Evolutionary conservation across 169 alveolate species (phyloP).

Genomic region (Sarcocystis neurona): DNA sequence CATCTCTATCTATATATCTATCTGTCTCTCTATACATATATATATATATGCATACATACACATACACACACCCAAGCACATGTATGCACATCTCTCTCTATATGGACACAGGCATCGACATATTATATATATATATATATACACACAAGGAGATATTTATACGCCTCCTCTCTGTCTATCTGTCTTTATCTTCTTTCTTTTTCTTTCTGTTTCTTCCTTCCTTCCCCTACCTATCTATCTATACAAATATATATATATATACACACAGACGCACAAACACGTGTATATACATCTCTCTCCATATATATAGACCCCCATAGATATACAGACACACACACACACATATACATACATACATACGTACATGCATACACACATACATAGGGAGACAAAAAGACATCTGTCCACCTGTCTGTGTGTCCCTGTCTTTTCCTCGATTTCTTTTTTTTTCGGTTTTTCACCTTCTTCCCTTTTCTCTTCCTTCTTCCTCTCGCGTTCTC

Average conservation of each 20-base stretch:
- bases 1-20: not conserved
- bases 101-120: not conserved
- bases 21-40: not conserved
- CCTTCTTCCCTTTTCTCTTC: too few relatives aligned
- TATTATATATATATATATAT: not conserved
- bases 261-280: too few relatives aligned
- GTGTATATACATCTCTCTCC: not conserved
- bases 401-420: not conserved
- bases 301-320: not conserved
- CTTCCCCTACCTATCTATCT: too few relatives aligned
- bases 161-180: too few relatives aligned
- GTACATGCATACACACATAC: not conserved
- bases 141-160: not conserved
- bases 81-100: not conserved
- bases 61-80: not conserved
- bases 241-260: too few relatives aligned
- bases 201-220: too few relatives aligned
- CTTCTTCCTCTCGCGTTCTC: too few relatives aligned
- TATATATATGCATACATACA: not conserved
- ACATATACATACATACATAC: not conserved
- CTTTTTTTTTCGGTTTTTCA: too few relatives aligned
- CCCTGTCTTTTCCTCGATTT: too few relatives aligned
- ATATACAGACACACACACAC: not conserved
- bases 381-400: not conserved
- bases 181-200: too few relatives aligned